Evolutionary conservation across 495 filamentous ascomycete genomes (phyloP).

Genomic region (Podospora bellae-mahoneyi): DNA sequence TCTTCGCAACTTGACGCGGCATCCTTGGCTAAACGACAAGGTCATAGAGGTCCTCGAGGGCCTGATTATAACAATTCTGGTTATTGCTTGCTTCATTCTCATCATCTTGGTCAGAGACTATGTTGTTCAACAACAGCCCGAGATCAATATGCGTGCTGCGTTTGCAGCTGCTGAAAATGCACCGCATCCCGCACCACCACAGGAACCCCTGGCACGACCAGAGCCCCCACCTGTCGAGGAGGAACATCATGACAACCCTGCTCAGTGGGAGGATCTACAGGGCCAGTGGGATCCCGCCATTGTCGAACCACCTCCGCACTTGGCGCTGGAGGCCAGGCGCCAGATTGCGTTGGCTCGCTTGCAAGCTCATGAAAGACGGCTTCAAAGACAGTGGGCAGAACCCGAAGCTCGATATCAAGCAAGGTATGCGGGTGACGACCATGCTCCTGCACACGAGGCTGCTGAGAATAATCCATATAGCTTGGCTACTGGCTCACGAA

Average conservation of each 20-base stretch:
- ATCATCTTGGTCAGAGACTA: slow-evolving; percentile 96
- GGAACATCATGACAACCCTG: slow-evolving; percentile 21
- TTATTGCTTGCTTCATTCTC: slow-evolving; percentile 89
- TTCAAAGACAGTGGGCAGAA: neutral
- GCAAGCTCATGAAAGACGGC: neutral
- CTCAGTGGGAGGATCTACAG: slow-evolving; percentile 12
- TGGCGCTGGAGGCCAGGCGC: neutral
- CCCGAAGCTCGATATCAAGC: neutral
- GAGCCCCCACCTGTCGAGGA: slow-evolving; percentile 3
- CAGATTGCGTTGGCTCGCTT: neutral
- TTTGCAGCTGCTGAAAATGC: slow-evolving; percentile 53
- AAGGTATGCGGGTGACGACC: neutral
- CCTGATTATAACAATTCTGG: slow-evolving; percentile 83
- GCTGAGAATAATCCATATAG: neutral
- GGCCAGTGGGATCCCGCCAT: neutral
- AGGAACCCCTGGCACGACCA: slow-evolving; percentile 11
- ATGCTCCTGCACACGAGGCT: neutral
- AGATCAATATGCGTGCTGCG: slow-evolving; percentile 58
- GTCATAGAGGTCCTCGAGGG: slow-evolving; percentile 86
- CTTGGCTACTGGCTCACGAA: neutral
- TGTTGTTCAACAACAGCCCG: slow-evolving; percentile 95
- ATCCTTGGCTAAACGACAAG: slow-evolving; percentile 68
- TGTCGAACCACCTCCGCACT: neutral
- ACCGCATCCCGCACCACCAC: slow-evolving; percentile 40
- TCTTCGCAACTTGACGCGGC: slow-evolving; percentile 69